Conservation (phyloP, 139 green algal species). For the Eudorina sp. region DNA sequence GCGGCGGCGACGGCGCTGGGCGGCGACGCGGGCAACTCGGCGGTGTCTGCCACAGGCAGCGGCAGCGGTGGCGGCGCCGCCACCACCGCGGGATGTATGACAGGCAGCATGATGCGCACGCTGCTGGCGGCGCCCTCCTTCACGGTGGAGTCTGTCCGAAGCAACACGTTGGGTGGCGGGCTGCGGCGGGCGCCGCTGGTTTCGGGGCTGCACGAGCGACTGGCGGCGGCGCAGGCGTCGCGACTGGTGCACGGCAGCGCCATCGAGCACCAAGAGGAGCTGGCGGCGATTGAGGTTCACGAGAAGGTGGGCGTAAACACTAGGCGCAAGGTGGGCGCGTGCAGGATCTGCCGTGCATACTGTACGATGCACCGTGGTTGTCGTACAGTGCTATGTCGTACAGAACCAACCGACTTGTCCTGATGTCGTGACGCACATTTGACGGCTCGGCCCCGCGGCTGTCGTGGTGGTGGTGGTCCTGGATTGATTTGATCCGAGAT, state of each 20-base stretch:
- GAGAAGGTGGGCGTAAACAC: constrained; percentile 46
- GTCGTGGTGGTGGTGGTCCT: background rate
- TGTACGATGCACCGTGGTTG: too few species aligned
- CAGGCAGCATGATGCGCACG: background rate
- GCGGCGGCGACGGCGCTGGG: background rate
- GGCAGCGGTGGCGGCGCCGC: background rate
- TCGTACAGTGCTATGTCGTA: too few species aligned
- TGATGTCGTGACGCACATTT: too few species aligned
- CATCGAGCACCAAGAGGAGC: constrained; percentile 37
- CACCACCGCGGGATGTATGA: too few species aligned
- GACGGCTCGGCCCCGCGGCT: too few species aligned
- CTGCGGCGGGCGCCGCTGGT: constrained; percentile 23
- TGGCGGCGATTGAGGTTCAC: constrained; percentile 36
- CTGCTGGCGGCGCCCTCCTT: constrained; percentile 24
- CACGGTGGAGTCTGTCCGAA: constrained; percentile 15
- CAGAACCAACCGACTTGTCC: too few species aligned
- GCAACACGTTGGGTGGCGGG: background rate
- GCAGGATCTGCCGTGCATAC: too few species aligned
- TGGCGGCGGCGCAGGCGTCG: constrained; percentile 20
- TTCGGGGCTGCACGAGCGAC: constrained; percentile 45
- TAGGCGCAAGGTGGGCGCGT: too few species aligned
- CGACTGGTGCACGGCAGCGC: constrained; percentile 45
- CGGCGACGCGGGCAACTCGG: too few species aligned
- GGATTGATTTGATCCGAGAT: too few species aligned
- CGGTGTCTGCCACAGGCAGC: background rate